Evolutionary conservation across 2,329 filamentous ascomycete species (phyloP), one percentile per base, ranked within the genome.

Genomic region (Pyricularia grisea): DNA sequence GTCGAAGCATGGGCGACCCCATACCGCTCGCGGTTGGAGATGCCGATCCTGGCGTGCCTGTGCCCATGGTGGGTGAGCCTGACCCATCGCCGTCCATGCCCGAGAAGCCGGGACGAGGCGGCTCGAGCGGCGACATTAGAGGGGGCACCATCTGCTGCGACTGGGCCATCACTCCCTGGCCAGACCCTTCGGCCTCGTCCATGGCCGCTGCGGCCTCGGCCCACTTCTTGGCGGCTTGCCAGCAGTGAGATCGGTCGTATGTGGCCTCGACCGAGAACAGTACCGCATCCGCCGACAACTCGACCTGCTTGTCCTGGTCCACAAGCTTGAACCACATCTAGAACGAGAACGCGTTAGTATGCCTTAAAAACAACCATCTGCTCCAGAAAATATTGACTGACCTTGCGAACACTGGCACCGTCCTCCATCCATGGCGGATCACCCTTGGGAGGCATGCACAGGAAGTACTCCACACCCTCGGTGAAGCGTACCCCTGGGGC

Each of bases 391-490:
- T 23, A 23, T n/a, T n/a, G 7, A 61, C 58, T 27, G 74, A 88
- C 87, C 80, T 88, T 88, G 73, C 86, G 85, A 17, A 90, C 85
- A 66, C 87, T 81, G 42, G 84, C 82, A 55, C 87, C 86, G 68
- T 90, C 90, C 68, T 88, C 86, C 65, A 89, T 82, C 92, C 92
- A 95, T 0, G 92, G 92, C 0, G 88, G 83, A 68, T 89, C 88
- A 23, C 89, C 90, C 74, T 91, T 86, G 0, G 91, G 89, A 4
- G 91, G 87, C 75, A 92, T 85, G 77, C 92, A 94, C 31, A 94
- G 82, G 80, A 94, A 95, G 79, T 94, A 93, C 77, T 94, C 92
- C 2, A 92, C 90, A 1, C 86, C 89, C 67, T 92, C 87, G 0
- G 87, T 90, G 76, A 85, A 89, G 68, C 84, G 85, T 64, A 94